Evolutionary conservation across 257 asterid species (phyloP), one percentile per base, ranked within the genome.

Genomic region (Nicotiana obtusifolia): DNA sequence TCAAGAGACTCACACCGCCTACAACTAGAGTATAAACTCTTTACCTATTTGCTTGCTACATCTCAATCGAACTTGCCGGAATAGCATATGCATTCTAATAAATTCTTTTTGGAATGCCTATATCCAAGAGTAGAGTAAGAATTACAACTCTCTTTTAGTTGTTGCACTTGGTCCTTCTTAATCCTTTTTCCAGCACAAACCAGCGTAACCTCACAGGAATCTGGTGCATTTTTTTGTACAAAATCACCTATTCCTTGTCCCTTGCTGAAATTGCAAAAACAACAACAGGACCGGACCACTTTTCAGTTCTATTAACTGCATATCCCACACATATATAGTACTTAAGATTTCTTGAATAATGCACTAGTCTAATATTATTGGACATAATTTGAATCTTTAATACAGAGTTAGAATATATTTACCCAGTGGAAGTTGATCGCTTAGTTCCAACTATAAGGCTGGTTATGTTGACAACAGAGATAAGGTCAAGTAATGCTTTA

Each of bases 401-500:
- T 37, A 3, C 2, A 30, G 3, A 30, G 4, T 1, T 3, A 2
- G 10, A 9, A 8, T 16, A 28, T 66, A 31, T 33, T 49, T 87
- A 91, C 97, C 94, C 86, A 28, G 89, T 56, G 66, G 88, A 80
- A 33, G 91, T 89, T 15, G 92, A 85, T 81, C 85, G 90, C 60
- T 84, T 89, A 9, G 90, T 85, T 77, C 97, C 97, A 76, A 93
- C 88, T 71, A 93, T 89, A 82, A 93, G 94, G 60, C 64, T 81
- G 35, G 91, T 88, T 81, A 91, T 89, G 71, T 90, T 90, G 81
- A 85, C 93, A 30, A 93, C 89, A 28, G 82, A 84, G 80, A 92
- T 90, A 76, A 92, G 92, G 76, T 92, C 94, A 41, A 92, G 16
- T 57, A 93, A 90, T 66, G 97, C 90, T 86, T 93, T 92, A 35